Base-by-base conservation (phyloP, 331 rosid genomes). In the Saraca asoca region DNA sequence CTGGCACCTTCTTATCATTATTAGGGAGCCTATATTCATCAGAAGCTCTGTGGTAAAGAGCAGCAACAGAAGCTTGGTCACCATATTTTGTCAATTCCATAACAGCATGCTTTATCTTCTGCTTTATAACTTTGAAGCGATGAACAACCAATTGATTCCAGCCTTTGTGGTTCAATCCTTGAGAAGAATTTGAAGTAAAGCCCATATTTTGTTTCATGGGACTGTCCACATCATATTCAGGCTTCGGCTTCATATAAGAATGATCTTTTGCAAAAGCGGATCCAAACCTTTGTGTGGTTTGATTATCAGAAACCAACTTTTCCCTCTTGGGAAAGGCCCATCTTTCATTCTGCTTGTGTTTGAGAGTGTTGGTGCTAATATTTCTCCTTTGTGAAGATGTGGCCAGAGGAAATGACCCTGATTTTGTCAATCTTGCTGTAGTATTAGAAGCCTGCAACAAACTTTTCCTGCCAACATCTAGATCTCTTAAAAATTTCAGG, bases 81-180 rank as follows among this genome's bases (percentile, higher is more conserved):
- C 74, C 74, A 63, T 81, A 80, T 76, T 69, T 87, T 34, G 68
- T 89, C 59, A 80, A 72, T 48, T 92, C 98, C 81, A 74, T 80
- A 13, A 90, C 74, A n/a, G 81, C 81, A 54, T 78, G 89, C 69
- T 70, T 83, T 73, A 94, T 83, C 86, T 82, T 94, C 76, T 78
- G 90, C 79, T 83, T 90, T 42, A 90, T 79, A 65, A 73, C 74
- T 77, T 80, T 86, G 82, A 94, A 88, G 20, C 87, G 91, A 53
- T 84, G 86, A 54, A 90, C 14, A 48, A 90, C 99, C 75, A 78
- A 41, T 46, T 88, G 92, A 78, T 90, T 94, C 99, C 99, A 94
- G 38, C 96, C 96, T 66, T 66, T 83, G 68, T 80, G 77, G 71
- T 56, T 75, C 54, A 64, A 45, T 66, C 79, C 87, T 49, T 63